Conservation (phyloP, 352 stramenopile species). For the Globisporangium paroecandrum region DNA sequence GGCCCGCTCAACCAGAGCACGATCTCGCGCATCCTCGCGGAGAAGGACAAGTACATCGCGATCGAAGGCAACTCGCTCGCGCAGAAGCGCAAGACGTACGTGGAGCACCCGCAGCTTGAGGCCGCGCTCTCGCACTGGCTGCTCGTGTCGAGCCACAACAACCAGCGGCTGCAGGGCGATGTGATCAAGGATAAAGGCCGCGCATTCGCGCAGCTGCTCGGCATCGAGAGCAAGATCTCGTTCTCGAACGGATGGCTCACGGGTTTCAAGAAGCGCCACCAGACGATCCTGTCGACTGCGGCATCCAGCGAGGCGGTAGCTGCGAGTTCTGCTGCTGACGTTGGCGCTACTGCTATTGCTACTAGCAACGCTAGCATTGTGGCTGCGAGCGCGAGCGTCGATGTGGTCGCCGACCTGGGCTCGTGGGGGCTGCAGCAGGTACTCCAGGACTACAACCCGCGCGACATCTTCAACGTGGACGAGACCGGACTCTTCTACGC, state of each 20-base stretch:
- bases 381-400: neutral
- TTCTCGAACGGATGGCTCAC: conserved; percentile 33
- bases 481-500: conserved; percentile 14
- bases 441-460: conserved; percentile 11
- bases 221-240: conserved; percentile 25
- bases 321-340: neutral
- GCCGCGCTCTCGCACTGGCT: conserved; percentile 27
- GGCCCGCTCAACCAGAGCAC: conserved; percentile 25
- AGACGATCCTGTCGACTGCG: conserved; percentile 8
- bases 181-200: conserved; percentile 30
- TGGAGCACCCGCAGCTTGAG: conserved; percentile 25
- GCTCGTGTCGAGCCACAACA: conserved; percentile 24
- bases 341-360: neutral
- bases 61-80: conserved; percentile 18
- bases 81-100: conserved; percentile 23
- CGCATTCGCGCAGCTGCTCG: conserved; percentile 20
- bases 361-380: neutral
- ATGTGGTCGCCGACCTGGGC: neutral
- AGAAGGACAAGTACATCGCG: conserved; percentile 25
- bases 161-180: conserved; percentile 23
- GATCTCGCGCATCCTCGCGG: conserved; percentile 25
- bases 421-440: conserved; percentile 11
- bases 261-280: conserved; percentile 29
- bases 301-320: neutral
- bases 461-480: conserved; percentile 13